phyloP scores from a whole-genome alignment of 2,329 filamentous ascomycete genomes.

The Didymella pinodella region DNA sequence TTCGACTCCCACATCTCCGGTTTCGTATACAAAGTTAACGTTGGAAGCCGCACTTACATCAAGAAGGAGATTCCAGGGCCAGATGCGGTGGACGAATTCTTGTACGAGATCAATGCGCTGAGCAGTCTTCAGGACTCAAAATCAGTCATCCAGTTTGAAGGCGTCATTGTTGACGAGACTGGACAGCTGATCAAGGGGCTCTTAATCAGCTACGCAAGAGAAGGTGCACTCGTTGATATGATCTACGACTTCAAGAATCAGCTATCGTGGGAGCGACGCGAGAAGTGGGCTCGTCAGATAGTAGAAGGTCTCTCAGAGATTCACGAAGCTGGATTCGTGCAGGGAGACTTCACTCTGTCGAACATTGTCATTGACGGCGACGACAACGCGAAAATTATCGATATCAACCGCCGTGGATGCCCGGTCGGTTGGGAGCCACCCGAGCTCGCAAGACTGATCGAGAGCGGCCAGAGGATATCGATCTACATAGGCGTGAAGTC shows the following conservation, averaged over 20 bases:
- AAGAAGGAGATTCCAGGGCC: constrained; percentile 98
- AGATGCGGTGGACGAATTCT: constrained; percentile 93
- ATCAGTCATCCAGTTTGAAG: constrained; percentile 85
- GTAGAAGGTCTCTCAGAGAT: constrained; percentile 89
- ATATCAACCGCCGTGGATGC: constrained; percentile 97
- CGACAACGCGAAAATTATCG: constrained; percentile 93
- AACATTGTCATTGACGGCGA: constrained; percentile 92
- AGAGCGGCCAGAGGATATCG: constrained; percentile 86
- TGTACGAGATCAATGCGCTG: constrained; percentile 98
- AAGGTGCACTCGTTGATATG: constrained; percentile 88
- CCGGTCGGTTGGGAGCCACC: constrained; percentile 98
- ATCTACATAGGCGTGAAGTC: constrained; percentile 99
- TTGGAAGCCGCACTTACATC: constrained; percentile 76
- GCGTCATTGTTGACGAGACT: constrained; percentile 83
- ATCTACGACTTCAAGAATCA: constrained; percentile 78
- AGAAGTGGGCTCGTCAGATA: constrained; percentile 91
- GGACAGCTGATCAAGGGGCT: constrained; percentile 81
- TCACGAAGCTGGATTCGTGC: constrained; percentile 94
- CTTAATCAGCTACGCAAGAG: constrained; percentile 84
- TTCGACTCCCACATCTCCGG: constrained; percentile 96
- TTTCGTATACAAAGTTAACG: constrained; percentile 92
- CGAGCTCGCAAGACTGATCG: constrained; percentile 84
- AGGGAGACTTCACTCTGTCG: constrained; percentile 95
- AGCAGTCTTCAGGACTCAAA: constrained; percentile 74
- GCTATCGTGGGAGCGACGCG: constrained; percentile 74